Evolutionary conservation across 164 flowering plant species (phyloP).

Genomic region (Annona cherimola): DNA sequence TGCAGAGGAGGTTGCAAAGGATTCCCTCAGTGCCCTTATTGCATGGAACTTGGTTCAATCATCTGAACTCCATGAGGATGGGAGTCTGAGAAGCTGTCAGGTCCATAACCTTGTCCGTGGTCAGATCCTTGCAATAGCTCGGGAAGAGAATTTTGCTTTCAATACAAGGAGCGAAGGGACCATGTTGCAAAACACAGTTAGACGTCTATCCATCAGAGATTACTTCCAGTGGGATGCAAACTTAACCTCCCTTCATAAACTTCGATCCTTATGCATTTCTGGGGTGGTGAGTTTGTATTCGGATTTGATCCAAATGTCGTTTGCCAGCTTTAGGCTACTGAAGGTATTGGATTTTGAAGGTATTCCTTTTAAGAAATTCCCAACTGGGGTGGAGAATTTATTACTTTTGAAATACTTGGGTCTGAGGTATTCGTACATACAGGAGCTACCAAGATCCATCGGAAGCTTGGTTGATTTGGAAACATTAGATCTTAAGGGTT

Average conservation of each 20-base stretch:
- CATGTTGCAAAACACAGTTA: too few species aligned
- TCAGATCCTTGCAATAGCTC: conserved; percentile 14
- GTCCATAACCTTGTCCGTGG: conserved; percentile 25
- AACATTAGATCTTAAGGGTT: conserved; percentile 28
- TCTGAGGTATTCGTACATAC: conserved; percentile 22
- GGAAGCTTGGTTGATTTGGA: conserved; percentile 26
- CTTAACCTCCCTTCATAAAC: too few species aligned
- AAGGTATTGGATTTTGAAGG: conserved; percentile 31
- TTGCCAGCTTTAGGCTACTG: conserved; percentile 14
- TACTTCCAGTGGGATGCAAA: too few species aligned
- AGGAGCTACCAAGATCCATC: conserved; percentile 22
- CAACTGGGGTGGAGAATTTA: conserved; percentile 19
- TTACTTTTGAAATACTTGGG: conserved; percentile 22
- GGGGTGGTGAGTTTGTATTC: too few species aligned
- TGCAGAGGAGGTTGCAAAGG: conserved; percentile 21
- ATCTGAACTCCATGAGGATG: background rate
- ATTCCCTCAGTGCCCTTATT: conserved; percentile 15
- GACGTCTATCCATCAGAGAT: too few species aligned
- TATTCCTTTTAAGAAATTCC: conserved; percentile 15
- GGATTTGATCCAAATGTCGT: too few species aligned
- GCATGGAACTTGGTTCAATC: conserved; percentile 17
- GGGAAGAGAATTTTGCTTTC: conserved; percentile 17
- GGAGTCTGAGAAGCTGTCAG: conserved; percentile 8
- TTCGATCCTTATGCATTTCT: too few species aligned
- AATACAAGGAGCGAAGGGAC: too few species aligned